Evolutionary conservation across 768 basidiomycete genomes (phyloP).

Genomic region (Sarcodon aspratus): DNA sequence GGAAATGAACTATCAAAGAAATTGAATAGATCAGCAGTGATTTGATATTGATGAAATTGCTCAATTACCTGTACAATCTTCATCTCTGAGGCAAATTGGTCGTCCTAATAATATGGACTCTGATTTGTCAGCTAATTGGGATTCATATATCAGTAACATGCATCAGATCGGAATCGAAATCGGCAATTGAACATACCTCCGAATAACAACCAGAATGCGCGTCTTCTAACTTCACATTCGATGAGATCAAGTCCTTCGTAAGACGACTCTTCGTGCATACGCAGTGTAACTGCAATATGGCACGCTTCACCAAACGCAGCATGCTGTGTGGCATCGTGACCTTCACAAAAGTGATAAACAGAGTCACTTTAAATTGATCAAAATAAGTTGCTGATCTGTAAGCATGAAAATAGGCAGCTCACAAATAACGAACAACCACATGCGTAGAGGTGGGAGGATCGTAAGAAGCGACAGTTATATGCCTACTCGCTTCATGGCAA

Average conservation of each 20-base stretch:
- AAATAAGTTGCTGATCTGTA: neutral
- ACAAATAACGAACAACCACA: conserved; percentile 87
- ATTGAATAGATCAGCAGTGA: neutral
- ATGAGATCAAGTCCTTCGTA: conserved; percentile 79
- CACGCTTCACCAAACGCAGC: conserved; percentile 82
- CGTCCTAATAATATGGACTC: conserved; percentile 79
- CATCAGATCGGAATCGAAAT: conserved; percentile 7
- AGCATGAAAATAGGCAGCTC: conserved; percentile 18
- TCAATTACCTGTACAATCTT: conserved; percentile 58
- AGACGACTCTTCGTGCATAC: conserved; percentile 79
- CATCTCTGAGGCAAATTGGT: conserved; percentile 79
- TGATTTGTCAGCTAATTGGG: conserved; percentile 66
- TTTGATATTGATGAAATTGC: neutral
- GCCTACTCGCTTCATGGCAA: conserved; percentile 74
- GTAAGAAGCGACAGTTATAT: conserved; percentile 70
- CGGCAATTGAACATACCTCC: conserved; percentile 43
- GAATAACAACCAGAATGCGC: conserved; percentile 85
- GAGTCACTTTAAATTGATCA: conserved; percentile 42
- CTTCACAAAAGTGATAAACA: conserved; percentile 82
- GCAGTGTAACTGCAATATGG: conserved; percentile 70
- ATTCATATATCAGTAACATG: conserved; percentile 4
- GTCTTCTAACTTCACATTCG: conserved; percentile 77
- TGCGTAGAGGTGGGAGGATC: conserved; percentile 79
- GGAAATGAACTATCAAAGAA: conserved; percentile 47
- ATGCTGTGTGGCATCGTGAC: conserved; percentile 79